Base-by-base conservation (phyloP, 1,284 basidiomycete species). In the Ustilago lituana region DNA sequence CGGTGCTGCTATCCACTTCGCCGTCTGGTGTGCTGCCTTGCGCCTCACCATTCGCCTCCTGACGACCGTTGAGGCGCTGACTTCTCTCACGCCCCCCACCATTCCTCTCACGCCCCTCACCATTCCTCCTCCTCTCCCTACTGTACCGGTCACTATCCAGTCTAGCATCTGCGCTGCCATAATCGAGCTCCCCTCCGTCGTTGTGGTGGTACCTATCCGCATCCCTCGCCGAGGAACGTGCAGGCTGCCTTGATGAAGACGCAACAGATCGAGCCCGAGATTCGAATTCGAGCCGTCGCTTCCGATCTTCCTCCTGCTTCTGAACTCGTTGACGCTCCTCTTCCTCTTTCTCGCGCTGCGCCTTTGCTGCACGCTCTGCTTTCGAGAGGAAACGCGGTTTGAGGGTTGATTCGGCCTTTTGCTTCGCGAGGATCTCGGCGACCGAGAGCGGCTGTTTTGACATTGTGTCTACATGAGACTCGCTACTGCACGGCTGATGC, bases 281-380 rank as follows among this genome's bases (percentile, higher is more conserved):
- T 81, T 97, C 93, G 9, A 95, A 85, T 8, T 78, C 81, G 54
- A 90, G 88, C 35, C 91, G 84, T 62, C 90, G 88, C 48, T 83
- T 80, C 56, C 84, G 86, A 1, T 87, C 61, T 5, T 84, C 83
- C 40, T 91, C 88, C 60, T 87, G 87, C 65, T 86, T 88, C 14
- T 62, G 56, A 14, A 48, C 68, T 76, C 43, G 54, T 33, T 61
- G 40, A 5, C 49, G 48, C 24, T 62, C 67, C 24, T 71, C 45
- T 20, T 54, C 49, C 37, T 61, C 48, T 43, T 59, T 43, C 33
- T 63, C 58, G 33, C 57, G 60, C 15, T 61, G 48, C 0, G 77
- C 75, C 39, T 76, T 74, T 22, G 65, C 52, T 17, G 57, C 47
- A 4, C 77, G 64, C 31, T 77, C 70, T 9, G 76, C 76, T 48